Conservation (phyloP, 148 eudicot species). For the Nyssa sinensis region DNA sequence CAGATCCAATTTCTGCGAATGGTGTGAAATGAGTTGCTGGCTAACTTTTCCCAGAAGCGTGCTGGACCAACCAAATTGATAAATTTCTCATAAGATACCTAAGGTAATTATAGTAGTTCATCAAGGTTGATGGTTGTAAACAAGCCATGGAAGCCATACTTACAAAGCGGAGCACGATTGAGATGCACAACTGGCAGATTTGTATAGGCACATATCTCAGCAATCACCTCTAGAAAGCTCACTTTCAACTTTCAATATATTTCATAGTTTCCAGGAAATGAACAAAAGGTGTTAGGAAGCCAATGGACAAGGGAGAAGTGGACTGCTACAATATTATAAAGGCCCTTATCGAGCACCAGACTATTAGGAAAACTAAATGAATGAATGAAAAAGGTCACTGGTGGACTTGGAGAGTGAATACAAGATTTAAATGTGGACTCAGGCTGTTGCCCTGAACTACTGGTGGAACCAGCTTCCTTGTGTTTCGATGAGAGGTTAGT, state of each 20-base stretch:
- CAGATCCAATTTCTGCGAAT: too few species aligned
- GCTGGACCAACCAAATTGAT: too few species aligned
- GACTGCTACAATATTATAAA: neutral
- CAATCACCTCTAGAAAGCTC: neutral
- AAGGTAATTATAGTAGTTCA: too few species aligned
- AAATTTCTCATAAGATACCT: too few species aligned
- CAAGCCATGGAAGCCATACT: too few species aligned
- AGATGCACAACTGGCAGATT: too few species aligned
- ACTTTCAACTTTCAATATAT: neutral
- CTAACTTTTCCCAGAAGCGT: too few species aligned
- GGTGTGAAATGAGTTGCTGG: too few species aligned
- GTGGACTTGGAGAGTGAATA: neutral
- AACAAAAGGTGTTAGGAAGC: neutral
- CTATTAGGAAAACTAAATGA: neutral
- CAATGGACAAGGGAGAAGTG: neutral
- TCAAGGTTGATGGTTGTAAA: too few species aligned
- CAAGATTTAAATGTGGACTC: conserved; percentile 14
- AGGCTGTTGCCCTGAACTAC: conserved; percentile 16
- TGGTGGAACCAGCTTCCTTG: conserved; percentile 30
- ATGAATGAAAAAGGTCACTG: neutral
- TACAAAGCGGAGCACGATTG: too few species aligned
- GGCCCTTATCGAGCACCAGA: neutral
- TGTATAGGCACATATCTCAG: neutral
- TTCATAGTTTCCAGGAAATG: neutral
- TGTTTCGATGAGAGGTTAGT: conserved; percentile 39